These are phyloP conservation scores for Spiromastix sp. DNA, from an alignment of 2,329 filamentous ascomycete species.

Conservation along the genomic window DNA sequence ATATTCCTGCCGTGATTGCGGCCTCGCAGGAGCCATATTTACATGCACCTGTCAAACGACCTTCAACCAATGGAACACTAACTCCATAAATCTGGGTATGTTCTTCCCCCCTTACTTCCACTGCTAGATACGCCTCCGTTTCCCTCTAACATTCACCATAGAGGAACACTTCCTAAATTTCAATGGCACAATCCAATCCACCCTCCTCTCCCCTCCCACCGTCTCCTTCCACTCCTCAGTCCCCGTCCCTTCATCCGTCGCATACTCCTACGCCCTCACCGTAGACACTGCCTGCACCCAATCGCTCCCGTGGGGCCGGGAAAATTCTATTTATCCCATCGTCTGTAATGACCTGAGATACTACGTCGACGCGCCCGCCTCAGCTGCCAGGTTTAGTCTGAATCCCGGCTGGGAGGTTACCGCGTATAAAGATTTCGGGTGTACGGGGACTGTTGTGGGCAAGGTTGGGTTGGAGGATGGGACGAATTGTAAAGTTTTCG, in stretches of 20 bases:
- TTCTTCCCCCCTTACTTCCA: too few species aligned
- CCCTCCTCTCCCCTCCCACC: too few species aligned
- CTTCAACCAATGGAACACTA: neutral
- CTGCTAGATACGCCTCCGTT: too few species aligned
- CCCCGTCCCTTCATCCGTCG: too few species aligned
- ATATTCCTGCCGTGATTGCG: neutral
- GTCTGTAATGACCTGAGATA: too few species aligned
- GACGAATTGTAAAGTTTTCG: too few species aligned
- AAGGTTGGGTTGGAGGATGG: neutral
- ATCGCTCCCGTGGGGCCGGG: too few species aligned
- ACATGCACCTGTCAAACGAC: neutral
- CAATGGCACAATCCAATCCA: neutral
- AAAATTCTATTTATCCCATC: too few species aligned
- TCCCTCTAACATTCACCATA: neutral
- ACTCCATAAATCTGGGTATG: neutral
- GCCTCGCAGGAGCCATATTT: neutral
- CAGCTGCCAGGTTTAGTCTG: neutral
- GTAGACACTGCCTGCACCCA: too few species aligned
- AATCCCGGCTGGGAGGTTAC: neutral
- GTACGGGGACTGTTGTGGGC: neutral
- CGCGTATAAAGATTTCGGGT: neutral
- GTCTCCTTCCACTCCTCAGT: too few species aligned
- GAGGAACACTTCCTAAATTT: neutral
- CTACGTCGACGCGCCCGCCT: too few species aligned
- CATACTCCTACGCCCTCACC: too few species aligned